phyloP scores from a whole-genome alignment of 2,329 filamentous ascomycete species.

The Cephalotrichum gorgonifer region DNA sequence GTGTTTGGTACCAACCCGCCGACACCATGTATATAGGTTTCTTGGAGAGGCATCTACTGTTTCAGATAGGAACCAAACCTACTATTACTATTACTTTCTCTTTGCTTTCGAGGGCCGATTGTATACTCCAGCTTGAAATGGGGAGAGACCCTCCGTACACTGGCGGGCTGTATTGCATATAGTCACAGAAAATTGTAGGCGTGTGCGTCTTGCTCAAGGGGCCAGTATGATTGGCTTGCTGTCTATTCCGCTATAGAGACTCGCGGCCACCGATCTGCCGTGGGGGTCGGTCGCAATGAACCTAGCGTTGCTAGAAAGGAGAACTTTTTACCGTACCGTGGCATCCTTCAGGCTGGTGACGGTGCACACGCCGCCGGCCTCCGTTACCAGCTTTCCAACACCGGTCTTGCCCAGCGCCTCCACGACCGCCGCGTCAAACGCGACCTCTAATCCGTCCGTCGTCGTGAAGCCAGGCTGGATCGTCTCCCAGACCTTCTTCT shows the following conservation, averaged over 20 bases:
- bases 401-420: constrained; percentile 66
- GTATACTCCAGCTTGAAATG: too few relatives aligned
- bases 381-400: constrained; percentile 60
- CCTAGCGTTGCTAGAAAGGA: neutral
- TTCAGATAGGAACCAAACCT: too few relatives aligned
- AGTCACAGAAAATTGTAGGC: too few relatives aligned
- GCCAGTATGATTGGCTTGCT: too few relatives aligned
- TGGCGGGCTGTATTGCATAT: too few relatives aligned
- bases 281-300: neutral
- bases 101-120: too few relatives aligned
- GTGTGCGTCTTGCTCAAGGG: too few relatives aligned
- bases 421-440: constrained; percentile 70
- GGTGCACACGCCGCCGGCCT: constrained; percentile 68
- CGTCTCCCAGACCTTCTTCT: constrained; percentile 99
- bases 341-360: constrained; percentile 74
- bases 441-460: constrained; percentile 69
- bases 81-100: too few relatives aligned
- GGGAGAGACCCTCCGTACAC: too few relatives aligned
- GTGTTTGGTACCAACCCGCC: too few relatives aligned
- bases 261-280: neutral
- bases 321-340: constrained; percentile 58
- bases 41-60: too few relatives aligned
- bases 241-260: neutral
- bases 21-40: too few relatives aligned
- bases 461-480: constrained; percentile 96